A percentile compares a stretch with the other conserved stretches of the same genome.
Evolutionary conservation across 805 yeast genomes (phyloP).

Genomic region (Nakazawaea anatomiae): DNA sequence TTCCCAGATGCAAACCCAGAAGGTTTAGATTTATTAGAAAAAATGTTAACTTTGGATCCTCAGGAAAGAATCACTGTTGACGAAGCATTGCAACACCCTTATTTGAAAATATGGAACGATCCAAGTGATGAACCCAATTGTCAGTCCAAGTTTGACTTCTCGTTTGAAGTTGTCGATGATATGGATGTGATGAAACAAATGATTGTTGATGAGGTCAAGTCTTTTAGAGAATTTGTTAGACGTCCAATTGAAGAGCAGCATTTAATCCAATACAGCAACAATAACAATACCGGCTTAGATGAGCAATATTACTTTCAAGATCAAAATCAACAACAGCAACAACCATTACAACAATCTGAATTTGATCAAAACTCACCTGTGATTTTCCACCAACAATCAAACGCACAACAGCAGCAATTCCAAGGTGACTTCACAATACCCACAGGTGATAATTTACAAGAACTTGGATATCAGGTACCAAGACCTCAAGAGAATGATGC

Average conservation of each 20-base stretch:
- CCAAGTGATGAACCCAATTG: slow-evolving; percentile 89
- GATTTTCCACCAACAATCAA: slow-evolving; percentile 15
- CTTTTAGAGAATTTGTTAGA: slow-evolving; percentile 77
- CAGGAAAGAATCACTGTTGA: slow-evolving; percentile 77
- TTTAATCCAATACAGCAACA: slow-evolving; percentile 22
- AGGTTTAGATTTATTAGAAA: slow-evolving; percentile 75
- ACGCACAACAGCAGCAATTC: slow-evolving; percentile 14
- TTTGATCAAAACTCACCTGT: slow-evolving; percentile 16
- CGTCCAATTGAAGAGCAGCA: slow-evolving; percentile 56
- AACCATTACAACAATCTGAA: slow-evolving; percentile 13
- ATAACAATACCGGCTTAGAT: background rate
- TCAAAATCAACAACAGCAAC: slow-evolving; percentile 19
- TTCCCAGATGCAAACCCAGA: slow-evolving; percentile 85
- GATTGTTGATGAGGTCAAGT: slow-evolving; percentile 74
- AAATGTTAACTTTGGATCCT: slow-evolving; percentile 86
- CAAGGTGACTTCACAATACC: slow-evolving; percentile 35
- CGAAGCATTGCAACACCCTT: slow-evolving; percentile 86
- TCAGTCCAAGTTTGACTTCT: slow-evolving; percentile 74
- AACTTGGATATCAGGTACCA: slow-evolving; percentile 48
- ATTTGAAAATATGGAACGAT: slow-evolving; percentile 85
- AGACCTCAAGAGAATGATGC: slow-evolving; percentile 46
- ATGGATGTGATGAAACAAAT: slow-evolving; percentile 66
- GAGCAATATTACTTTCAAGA: slow-evolving; percentile 16
- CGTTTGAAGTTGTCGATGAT: slow-evolving; percentile 82
- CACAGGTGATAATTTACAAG: slow-evolving; percentile 30